These are phyloP conservation scores for Aspergillus candidus DNA, from an alignment of 2,329 filamentous ascomycete species.

Conservation along the genomic window DNA sequence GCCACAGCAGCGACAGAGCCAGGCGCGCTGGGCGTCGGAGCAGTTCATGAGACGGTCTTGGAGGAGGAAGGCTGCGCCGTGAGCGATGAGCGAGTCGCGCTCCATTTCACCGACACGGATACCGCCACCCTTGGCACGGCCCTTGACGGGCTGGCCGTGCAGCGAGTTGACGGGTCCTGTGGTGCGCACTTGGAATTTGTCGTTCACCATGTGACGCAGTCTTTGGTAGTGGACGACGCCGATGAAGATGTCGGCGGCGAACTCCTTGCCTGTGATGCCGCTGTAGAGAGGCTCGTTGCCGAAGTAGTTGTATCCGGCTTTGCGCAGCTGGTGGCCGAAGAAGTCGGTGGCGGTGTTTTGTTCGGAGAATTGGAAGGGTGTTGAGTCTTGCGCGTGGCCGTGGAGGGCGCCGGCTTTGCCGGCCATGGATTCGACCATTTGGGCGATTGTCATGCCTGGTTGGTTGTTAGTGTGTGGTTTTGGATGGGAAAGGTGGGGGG, in stretches of 20 bases:
- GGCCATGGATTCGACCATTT: slow-evolving; percentile 96
- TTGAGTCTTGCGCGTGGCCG: slow-evolving; percentile 91
- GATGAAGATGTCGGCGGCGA: slow-evolving; percentile 91
- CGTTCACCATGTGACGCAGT: slow-evolving; percentile 98
- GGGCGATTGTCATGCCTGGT: slow-evolving; percentile 85
- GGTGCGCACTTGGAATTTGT: slow-evolving; percentile 97
- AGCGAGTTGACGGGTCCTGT: slow-evolving; percentile 86
- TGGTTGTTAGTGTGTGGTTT: slow-evolving; percentile 3
- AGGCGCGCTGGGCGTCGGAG: slow-evolving; percentile 83
- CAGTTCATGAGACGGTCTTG: slow-evolving; percentile 97
- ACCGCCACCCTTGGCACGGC: slow-evolving; percentile 90
- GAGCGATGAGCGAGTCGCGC: slow-evolving; percentile 86
- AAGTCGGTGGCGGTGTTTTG: slow-evolving; percentile 86
- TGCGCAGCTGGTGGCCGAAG: slow-evolving; percentile 91
- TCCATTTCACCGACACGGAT: slow-evolving; percentile 99
- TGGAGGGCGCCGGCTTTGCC: slow-evolving; percentile 93
- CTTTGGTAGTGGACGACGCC: slow-evolving; percentile 98
- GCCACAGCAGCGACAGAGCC: slow-evolving; percentile 84
- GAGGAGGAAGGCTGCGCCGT: slow-evolving; percentile 89
- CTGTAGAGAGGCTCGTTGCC: slow-evolving; percentile 99
- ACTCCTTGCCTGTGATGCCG: slow-evolving; percentile 90
- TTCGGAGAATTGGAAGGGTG: slow-evolving; percentile 91
- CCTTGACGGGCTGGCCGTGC: slow-evolving; percentile 95
- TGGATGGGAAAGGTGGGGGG: background rate
- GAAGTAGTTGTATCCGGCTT: slow-evolving; percentile 95